Percentiles rank a stretch among this genome's conserved stretches.
phyloP scores from a whole-genome alignment of 2,329 filamentous ascomycete species.

The Coleophoma crateriformis region DNA sequence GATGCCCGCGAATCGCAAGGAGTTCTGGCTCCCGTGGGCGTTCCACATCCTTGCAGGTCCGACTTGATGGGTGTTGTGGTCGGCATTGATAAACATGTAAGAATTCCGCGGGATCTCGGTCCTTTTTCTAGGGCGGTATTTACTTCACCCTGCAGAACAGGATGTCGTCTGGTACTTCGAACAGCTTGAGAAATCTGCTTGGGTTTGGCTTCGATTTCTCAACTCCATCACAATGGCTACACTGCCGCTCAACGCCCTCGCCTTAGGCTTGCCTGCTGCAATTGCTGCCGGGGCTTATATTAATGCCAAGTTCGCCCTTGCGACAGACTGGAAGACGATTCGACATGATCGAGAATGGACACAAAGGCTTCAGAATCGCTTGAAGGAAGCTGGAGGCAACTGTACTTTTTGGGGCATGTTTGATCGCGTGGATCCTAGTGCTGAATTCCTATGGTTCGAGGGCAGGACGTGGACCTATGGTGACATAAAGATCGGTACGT shows the following conservation, averaged over 20 bases:
- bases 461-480: slow-evolving; percentile 39
- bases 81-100: no score
- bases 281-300: slow-evolving; percentile 29
- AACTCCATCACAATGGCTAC: slow-evolving; percentile 8
- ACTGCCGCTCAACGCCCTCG: slow-evolving; percentile 7
- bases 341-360: slow-evolving; percentile 26
- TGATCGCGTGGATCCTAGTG: slow-evolving; percentile 30
- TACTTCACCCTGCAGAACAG: no score
- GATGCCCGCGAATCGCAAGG: no score
- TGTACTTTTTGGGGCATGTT: slow-evolving; percentile 36
- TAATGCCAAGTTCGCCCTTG: slow-evolving; percentile 35
- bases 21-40: no score
- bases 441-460: slow-evolving; percentile 42
- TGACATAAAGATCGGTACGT: slow-evolving; percentile 34
- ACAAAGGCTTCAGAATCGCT: slow-evolving; percentile 28
- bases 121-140: no score
- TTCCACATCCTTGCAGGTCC: no score
- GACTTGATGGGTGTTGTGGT: no score
- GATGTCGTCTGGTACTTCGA: no score
- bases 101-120: no score
- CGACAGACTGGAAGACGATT: slow-evolving; percentile 31
- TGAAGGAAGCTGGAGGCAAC: slow-evolving; percentile 31
- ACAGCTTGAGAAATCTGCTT: no score
- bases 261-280: slow-evolving; percentile 30
- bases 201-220: no score